Evolutionary conservation across 345 rosid genomes (phyloP), one percentile per base, ranked within the genome.

Genomic region (Lepidium aucheri): DNA sequence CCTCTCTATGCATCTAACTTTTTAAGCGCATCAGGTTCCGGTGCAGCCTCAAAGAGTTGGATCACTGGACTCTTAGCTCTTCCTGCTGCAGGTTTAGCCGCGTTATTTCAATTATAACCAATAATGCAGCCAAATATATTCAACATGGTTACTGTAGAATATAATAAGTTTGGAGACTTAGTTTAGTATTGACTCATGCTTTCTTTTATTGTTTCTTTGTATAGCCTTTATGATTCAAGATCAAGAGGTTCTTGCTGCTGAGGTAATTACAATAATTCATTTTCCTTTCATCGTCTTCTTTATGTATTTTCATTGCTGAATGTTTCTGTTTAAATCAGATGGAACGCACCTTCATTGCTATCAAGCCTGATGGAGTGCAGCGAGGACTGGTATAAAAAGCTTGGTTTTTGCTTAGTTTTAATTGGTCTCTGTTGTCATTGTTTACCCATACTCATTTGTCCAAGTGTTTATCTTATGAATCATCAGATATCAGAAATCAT

Each of bases 301-400:
- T 50, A 17, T 39, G 53, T 49, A 28, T 59, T 16, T 68, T 36
- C 17, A 41, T 26, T 0, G 12, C 15, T 46, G 22, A 40, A 43
- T 9, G 26, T 12, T 40, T 53, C n/a, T 44, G 47, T 74, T 11
- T 18, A 17, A 22, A 57, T 51, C 83, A 94, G 99, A 50, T 84
- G 81, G 99, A 94, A 70, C 91, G 92, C 32, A 86, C 97, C 51
- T 90, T 94, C 84, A 94, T 94, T 18, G 99, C 99, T 52, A 94
- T 94, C 85, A 94, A 94, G 84, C 99, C 97, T 20, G 97, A 90
- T 70, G 99, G 99, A 51, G 95, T 94, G 49, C 99, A 94, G 76
- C 70, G 99, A 80, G 96, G 97, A 24, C 86, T 90, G 89, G 99
- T 94, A 84, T 7, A 13, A 7, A 53, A 36, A 6, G 5, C 35